A percentile compares a stretch with the other conserved stretches of the same genome.
These are phyloP conservation scores for Vigna reflexopilosa DNA, from an alignment of 306 rosid species.

Conservation along the genomic window DNA sequence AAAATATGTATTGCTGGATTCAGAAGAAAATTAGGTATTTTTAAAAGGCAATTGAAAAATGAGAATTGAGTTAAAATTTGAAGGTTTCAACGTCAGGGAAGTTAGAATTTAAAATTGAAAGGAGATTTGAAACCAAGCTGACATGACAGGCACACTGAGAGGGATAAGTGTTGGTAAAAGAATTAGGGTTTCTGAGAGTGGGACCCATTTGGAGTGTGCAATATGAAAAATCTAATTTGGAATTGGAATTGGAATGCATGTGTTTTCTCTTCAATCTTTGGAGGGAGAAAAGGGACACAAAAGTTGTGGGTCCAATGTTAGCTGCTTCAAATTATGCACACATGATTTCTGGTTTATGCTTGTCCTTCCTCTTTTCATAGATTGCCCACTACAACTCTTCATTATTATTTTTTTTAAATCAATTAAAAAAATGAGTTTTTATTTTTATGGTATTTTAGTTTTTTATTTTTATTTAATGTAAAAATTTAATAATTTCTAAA, in stretches of 20 bases:
- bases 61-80: not conserved
- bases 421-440: no score
- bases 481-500: no score
- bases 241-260: no score
- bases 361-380: no score
- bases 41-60: not conserved
- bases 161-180: conserved; percentile 34
- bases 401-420: no score
- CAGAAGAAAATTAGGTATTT: no score
- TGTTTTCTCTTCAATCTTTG: not conserved
- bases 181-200: not conserved
- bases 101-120: no score
- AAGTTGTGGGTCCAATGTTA: conserved; percentile 42
- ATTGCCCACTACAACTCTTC: no score
- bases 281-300: conserved; percentile 8
- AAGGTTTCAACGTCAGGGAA: no score
- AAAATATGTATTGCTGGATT: no score
- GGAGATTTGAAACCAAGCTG: not conserved
- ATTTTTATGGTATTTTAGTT: no score
- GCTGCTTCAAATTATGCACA: conserved; percentile 42
- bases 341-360: not conserved
- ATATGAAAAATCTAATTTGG: not conserved
- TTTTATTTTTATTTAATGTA: no score
- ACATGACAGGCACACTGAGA: conserved; percentile 20
- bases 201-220: not conserved